Percentiles rank a stretch among this genome's conserved stretches.
Conservation (phyloP, 495 filamentous ascomycete species). For the Sabuloglossum arenarium region DNA sequence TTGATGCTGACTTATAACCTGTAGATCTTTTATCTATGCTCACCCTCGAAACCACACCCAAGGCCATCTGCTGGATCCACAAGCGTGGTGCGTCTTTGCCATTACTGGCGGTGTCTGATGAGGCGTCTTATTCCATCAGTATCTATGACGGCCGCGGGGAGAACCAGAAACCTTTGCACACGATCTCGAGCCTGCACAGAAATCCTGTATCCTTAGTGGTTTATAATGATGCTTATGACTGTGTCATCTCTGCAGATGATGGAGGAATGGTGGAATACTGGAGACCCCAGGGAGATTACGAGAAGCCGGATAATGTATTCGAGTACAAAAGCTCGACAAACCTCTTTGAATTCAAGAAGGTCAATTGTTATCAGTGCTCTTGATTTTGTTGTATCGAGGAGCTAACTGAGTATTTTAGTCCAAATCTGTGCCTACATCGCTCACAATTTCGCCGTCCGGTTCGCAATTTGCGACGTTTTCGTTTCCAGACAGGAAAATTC, state of each 20-base stretch:
- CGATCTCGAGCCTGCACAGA: slow-evolving; percentile 51
- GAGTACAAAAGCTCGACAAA: slow-evolving; percentile 79
- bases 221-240: slow-evolving; percentile 77
- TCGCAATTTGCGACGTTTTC: slow-evolving; percentile 77
- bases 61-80: slow-evolving; percentile 84
- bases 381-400: neutral
- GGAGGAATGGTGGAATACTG: slow-evolving; percentile 96
- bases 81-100: slow-evolving; percentile 70
- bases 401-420: slow-evolving; percentile 22
- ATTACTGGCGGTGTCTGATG: slow-evolving; percentile 74
- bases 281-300: slow-evolving; percentile 56
- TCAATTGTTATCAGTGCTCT: neutral
- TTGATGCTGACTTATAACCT: slow-evolving; percentile 7
- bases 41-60: slow-evolving; percentile 48
- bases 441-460: slow-evolving; percentile 72
- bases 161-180: slow-evolving; percentile 49
- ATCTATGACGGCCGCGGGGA: slow-evolving; percentile 86
- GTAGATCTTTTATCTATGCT: slow-evolving; percentile 66
- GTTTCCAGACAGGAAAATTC: slow-evolving; percentile 78
- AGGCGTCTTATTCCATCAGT: slow-evolving; percentile 43
- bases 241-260: slow-evolving; percentile 74
- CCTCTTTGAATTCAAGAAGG: slow-evolving; percentile 85
- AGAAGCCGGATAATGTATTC: slow-evolving; percentile 85
- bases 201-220: slow-evolving; percentile 62
- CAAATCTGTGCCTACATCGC: slow-evolving; percentile 65